Conservation (phyloP, 768 basidiomycete species). For the Leucocoprinus sp. region DNA sequence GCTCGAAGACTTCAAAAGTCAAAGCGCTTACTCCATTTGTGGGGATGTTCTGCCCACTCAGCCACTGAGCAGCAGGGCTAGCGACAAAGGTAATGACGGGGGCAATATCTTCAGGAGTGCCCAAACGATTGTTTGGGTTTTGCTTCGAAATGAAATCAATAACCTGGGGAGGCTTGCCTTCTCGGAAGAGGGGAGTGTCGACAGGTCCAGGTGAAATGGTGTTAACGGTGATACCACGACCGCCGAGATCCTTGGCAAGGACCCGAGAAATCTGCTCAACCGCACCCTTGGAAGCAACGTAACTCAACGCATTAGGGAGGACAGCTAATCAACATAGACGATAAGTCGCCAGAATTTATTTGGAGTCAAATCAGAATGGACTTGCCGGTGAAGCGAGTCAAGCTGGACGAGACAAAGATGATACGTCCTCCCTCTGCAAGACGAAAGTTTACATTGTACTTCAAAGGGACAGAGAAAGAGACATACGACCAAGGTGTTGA, state of each 20-base stretch:
- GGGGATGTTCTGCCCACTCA: constrained; percentile 49
- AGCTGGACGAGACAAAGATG: constrained; percentile 48
- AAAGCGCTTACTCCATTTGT: constrained; percentile 53
- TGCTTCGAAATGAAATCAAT: constrained; percentile 37
- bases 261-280: constrained; percentile 51
- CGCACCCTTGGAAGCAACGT: constrained; percentile 50
- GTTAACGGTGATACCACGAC: constrained; percentile 47
- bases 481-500: constrained; percentile 34
- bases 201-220: constrained; percentile 47
- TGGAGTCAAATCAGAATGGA: constrained; percentile 3
- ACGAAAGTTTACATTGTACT: background rate
- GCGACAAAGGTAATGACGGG: constrained; percentile 46
- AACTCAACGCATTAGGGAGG: constrained; percentile 39
- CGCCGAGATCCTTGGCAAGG: constrained; percentile 51
- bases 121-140: constrained; percentile 40
- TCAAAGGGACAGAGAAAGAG: background rate
- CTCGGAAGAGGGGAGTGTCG: constrained; percentile 47
- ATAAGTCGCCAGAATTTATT: background rate
- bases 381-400: constrained; percentile 34
- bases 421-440: constrained; percentile 41
- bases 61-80: constrained; percentile 45
- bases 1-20: background rate
- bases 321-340: constrained; percentile 21
- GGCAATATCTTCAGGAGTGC: constrained; percentile 43
- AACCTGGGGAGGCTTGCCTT: constrained; percentile 40